Percentiles rank a stretch among this genome's conserved stretches.
Evolutionary conservation across 2,329 filamentous ascomycete genomes (phyloP).

Genomic region (Colletotrichum coccodes): DNA sequence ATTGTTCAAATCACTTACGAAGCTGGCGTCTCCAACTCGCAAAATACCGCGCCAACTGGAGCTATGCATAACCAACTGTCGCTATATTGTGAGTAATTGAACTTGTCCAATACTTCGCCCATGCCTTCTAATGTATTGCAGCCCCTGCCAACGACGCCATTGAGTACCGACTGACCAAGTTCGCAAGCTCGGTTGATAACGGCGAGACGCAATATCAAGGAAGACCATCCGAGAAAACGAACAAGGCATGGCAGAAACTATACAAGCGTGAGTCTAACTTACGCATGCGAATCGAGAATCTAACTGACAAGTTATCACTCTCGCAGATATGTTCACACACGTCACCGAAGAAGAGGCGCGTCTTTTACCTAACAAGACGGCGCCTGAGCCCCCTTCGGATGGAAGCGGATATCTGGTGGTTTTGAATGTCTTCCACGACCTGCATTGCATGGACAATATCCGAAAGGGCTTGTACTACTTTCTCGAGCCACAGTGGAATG

Average conservation of each 20-base stretch:
- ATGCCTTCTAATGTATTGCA: background rate
- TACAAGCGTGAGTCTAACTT: slow-evolving; percentile 5
- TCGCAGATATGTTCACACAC: background rate
- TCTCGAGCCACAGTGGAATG: background rate
- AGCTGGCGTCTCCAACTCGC: no score
- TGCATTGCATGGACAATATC: slow-evolving; percentile 4
- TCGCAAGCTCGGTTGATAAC: background rate
- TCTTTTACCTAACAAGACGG: background rate
- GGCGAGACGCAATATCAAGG: background rate
- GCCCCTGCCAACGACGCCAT: slow-evolving; percentile 2
- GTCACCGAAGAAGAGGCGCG: background rate
- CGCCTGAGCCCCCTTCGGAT: background rate
- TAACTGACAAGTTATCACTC: background rate
- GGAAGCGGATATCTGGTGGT: background rate
- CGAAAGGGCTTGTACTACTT: background rate
- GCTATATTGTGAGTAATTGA: background rate
- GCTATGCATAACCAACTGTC: no score
- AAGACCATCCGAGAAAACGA: background rate
- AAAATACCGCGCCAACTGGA: no score
- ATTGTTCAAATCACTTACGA: no score
- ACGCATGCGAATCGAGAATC: no score
- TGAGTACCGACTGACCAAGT: background rate
- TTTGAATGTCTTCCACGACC: background rate
- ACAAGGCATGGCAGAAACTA: background rate
- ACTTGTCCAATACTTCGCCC: background rate